Conservation (phyloP, 352 stramenopile species). For the Achlya hypogyna region DNA sequence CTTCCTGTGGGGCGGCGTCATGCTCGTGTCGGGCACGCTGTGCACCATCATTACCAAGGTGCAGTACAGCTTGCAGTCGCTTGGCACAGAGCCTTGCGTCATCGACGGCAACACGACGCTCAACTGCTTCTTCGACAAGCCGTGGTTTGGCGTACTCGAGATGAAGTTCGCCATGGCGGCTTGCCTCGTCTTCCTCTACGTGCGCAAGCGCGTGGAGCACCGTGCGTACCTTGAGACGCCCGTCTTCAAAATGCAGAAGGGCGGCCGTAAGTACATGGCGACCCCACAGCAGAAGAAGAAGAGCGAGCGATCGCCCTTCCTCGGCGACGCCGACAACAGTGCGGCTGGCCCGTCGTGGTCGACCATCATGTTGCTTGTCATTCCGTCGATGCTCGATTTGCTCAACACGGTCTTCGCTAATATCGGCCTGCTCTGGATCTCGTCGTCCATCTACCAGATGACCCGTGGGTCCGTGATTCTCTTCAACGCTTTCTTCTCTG, state of each 20-base stretch:
- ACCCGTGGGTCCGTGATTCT: slow-evolving; percentile 85
- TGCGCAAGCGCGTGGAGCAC: slow-evolving; percentile 45
- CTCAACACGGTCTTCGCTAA: slow-evolving; percentile 82
- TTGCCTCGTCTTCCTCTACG: slow-evolving; percentile 66
- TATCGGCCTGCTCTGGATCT: slow-evolving; percentile 80
- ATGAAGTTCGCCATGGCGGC: slow-evolving; percentile 81
- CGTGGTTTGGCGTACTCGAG: slow-evolving; percentile 77
- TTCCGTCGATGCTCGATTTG: slow-evolving; percentile 72
- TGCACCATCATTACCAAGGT: slow-evolving; percentile 83
- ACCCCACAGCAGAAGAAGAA: slow-evolving; percentile 27
- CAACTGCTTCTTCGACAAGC: slow-evolving; percentile 70
- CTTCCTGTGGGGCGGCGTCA: slow-evolving; percentile 43
- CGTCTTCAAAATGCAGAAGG: slow-evolving; percentile 52
- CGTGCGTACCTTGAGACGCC: slow-evolving; percentile 59
- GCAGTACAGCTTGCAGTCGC: slow-evolving; percentile 53
- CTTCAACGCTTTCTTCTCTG: slow-evolving; percentile 82
- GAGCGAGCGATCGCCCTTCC: slow-evolving; percentile 10
- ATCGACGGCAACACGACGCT: slow-evolving; percentile 29
- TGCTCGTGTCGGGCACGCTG: slow-evolving; percentile 76
- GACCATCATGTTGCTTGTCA: slow-evolving; percentile 29
- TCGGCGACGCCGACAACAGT: neutral
- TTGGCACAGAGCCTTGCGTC: slow-evolving; percentile 41
- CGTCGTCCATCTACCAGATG: slow-evolving; percentile 87
- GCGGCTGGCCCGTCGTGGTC: neutral
- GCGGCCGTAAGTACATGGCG: slow-evolving; percentile 46